A percentile compares a stretch with the other conserved stretches of the same genome.
phyloP scores from a whole-genome alignment of 2,329 filamentous ascomycete genomes.

The Aphanocladium album region DNA sequence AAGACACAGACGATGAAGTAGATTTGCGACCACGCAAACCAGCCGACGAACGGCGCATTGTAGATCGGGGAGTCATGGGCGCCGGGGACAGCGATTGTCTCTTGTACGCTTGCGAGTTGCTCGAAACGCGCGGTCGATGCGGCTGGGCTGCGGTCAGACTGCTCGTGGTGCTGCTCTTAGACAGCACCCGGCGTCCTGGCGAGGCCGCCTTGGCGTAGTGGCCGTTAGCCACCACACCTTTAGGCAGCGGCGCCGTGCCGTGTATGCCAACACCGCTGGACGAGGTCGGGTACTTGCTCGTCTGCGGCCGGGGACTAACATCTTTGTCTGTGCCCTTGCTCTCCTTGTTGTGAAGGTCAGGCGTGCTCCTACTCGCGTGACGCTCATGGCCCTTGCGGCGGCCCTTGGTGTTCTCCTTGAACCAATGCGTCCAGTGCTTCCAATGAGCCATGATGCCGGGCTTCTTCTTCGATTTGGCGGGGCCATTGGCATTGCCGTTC shows the following conservation, averaged over 20 bases:
- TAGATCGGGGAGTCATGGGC: constrained; percentile 82
- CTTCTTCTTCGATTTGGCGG: constrained; percentile 49
- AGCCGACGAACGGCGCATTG: constrained; percentile 74
- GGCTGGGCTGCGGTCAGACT: constrained; percentile 24
- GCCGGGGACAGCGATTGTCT: constrained; percentile 80
- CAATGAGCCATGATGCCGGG: constrained; percentile 56
- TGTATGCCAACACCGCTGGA: constrained; percentile 28
- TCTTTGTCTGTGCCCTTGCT: constrained; percentile 43
- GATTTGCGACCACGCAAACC: constrained; percentile 90
- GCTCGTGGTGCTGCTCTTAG: constrained; percentile 20
- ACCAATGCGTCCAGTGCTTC: constrained; percentile 62
- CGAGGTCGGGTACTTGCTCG: constrained; percentile 49
- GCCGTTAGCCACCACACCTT: constrained; percentile 48
- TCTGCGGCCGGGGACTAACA: constrained; percentile 54
- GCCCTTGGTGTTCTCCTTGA: constrained; percentile 54
- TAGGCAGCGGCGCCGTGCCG: constrained; percentile 42
- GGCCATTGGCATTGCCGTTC: constrained; percentile 19
- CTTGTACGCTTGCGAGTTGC: constrained; percentile 45
- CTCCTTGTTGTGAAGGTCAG: constrained; percentile 51
- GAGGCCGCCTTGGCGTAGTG: constrained; percentile 28
- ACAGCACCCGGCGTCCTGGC: constrained; percentile 17
- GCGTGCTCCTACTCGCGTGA: constrained; percentile 52
- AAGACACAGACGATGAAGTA: constrained; percentile 91
- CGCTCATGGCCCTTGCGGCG: constrained; percentile 45
- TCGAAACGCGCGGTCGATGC: constrained; percentile 25